phyloP scores from a whole-genome alignment of 108 stramenopile species.

The Tribonema minus region DNA sequence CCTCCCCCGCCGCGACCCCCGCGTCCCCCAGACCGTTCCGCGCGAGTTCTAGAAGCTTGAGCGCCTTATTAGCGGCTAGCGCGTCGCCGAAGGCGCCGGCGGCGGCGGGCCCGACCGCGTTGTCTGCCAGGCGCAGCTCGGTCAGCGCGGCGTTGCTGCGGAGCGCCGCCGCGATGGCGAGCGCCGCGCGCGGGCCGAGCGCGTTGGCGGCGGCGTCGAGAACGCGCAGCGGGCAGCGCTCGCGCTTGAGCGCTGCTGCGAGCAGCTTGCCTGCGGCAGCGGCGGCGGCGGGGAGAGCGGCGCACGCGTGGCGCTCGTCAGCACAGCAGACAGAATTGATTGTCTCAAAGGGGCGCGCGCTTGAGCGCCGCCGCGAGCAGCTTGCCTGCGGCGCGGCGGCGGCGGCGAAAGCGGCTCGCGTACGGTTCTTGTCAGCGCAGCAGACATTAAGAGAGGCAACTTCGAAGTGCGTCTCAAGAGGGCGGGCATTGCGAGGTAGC shows the following conservation, averaged over 20 bases:
- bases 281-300: not conserved
- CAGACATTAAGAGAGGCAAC: too few relatives aligned
- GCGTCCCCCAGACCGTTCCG: constrained; percentile 12
- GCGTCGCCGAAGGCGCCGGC: constrained; percentile 4
- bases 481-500: too few relatives aligned
- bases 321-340: too few relatives aligned
- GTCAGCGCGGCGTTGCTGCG: constrained; percentile 5
- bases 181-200: constrained; percentile 19
- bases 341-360: not conserved
- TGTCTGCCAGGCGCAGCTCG: constrained; percentile 4
- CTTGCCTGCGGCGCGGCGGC: not conserved
- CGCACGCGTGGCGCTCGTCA: too few relatives aligned
- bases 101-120: constrained; percentile 21
- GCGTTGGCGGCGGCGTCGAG: constrained; percentile 39
- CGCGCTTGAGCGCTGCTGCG: constrained; percentile 16
- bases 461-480: too few relatives aligned
- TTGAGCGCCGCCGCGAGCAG: constrained; percentile 26
- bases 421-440: too few relatives aligned
- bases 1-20: constrained; percentile 10
- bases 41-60: constrained; percentile 12
- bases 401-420: too few relatives aligned
- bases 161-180: constrained; percentile 9
- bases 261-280: constrained; percentile 5
- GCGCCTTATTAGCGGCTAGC: constrained; percentile 3
- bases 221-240: not conserved